Conservation (phyloP, 768 basidiomycete genomes). For the Auricularia cornea region DNA sequence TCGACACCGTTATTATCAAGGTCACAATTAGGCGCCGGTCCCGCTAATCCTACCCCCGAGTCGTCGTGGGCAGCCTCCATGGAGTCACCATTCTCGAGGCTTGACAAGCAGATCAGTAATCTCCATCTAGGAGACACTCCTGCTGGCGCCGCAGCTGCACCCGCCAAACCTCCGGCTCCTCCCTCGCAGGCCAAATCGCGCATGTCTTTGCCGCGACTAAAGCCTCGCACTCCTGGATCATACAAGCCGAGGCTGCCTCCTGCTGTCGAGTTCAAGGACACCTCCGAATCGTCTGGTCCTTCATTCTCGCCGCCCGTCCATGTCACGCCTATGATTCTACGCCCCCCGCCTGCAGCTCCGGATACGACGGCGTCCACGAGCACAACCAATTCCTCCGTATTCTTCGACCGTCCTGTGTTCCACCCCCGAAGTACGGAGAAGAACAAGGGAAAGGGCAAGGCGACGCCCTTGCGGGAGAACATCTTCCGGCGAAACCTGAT, state of each 20-base stretch:
- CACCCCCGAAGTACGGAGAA: slow-evolving; percentile 19
- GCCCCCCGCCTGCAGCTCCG: slow-evolving; percentile 12
- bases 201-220: neutral
- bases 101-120: slow-evolving; percentile 53
- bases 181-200: neutral
- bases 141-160: neutral
- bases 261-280: slow-evolving; percentile 14
- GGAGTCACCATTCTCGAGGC: slow-evolving; percentile 63
- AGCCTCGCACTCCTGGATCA: neutral
- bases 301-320: slow-evolving; percentile 16
- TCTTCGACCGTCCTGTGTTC: neutral
- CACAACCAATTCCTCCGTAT: neutral
- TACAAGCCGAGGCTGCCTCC: neutral
- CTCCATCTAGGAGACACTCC: slow-evolving; percentile 38
- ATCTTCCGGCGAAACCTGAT: slow-evolving; percentile 43
- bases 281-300: neutral
- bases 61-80: slow-evolving; percentile 64
- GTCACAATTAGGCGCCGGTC: slow-evolving; percentile 30
- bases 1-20: slow-evolving; percentile 17
- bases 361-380: slow-evolving; percentile 7
- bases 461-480: slow-evolving; percentile 37
- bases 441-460: slow-evolving; percentile 39
- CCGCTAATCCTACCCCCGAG: slow-evolving; percentile 34
- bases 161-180: neutral
- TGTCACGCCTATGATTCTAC: neutral